Base-by-base conservation (phyloP, 2,329 filamentous ascomycete genomes). In the Graphiopsis chlorocephala region DNA sequence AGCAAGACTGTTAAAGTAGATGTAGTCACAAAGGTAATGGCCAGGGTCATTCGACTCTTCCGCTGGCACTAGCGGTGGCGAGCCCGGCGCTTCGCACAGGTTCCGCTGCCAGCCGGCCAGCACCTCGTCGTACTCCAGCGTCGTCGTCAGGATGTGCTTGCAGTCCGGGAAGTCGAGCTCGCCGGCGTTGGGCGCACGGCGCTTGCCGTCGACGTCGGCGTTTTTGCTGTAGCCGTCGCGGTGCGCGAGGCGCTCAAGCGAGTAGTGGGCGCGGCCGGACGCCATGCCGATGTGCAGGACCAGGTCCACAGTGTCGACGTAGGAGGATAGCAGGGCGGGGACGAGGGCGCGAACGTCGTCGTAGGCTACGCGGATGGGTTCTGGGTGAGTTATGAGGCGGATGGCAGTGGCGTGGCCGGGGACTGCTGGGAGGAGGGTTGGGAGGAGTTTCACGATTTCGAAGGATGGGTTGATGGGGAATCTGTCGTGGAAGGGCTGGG, bases 221-320 rank as follows among this genome's bases (percentile, higher is more conserved):
- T 88, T 83, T 25, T 78, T 78, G 52, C 72, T 70, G 77, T 96
- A 96, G 4, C 89, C 89, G 70, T 91, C 87, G 42, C 90, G 84
- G 72, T 91, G 89, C 0, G 85, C 91, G 38, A 85, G 81, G 12
- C 85, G 83, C 79, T 96, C 92, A 10, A 94, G 80, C 12, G 85
- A 84, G 75, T 94, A 96, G 70, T 86, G 86, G 71, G 76, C 83
- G 70, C 79, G 85, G 72, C 75, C 90, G 74, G 75, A 80, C 0
- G 91, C 90, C 84, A 96, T 92, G 67, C 92, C 92, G 60, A 96
- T 90, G 76, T 96, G 92, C 4, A 96, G 76, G 25, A 88, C 83
- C 31, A 90, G 78, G 75, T 96, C 90, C 62, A 88, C 83, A 57
- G 80, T 75, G 68, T 70, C 75, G 65, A 74, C 74, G 67, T 76